Percentiles rank a stretch among this genome's conserved stretches.
These are phyloP conservation scores for Patellifolia procumbens DNA, from an alignment of 179 eudicot species.

Conservation along the genomic window DNA sequence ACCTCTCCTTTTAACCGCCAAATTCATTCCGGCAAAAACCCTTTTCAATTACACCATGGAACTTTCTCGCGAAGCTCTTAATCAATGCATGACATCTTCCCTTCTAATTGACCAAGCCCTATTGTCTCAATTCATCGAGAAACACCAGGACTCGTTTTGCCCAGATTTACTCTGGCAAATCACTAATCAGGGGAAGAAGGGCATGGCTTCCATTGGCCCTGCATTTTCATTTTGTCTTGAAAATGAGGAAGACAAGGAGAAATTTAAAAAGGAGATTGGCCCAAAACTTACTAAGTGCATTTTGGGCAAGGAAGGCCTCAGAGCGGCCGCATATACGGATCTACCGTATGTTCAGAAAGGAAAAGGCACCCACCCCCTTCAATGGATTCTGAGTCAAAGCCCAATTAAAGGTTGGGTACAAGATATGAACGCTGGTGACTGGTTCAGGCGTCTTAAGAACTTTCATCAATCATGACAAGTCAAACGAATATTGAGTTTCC, in stretches of 20 bases:
- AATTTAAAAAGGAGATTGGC: no score
- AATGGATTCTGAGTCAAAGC: constrained; percentile 3
- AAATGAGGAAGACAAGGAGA: background rate
- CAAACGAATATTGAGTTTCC: background rate
- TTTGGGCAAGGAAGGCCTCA: no score
- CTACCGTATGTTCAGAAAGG: no score
- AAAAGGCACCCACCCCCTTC: constrained; percentile 42
- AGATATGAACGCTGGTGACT: background rate
- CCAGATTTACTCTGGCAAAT: background rate
- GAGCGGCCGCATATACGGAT: no score
- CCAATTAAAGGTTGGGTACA: background rate
- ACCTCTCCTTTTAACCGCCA: no score
- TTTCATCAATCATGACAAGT: no score
- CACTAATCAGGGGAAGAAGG: background rate
- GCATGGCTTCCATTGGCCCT: background rate
- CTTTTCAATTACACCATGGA: background rate
- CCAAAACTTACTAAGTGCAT: no score
- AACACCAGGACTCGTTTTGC: background rate
- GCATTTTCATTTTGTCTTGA: background rate
- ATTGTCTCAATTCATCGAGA: background rate
- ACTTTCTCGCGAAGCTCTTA: background rate
- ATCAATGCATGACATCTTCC: background rate
- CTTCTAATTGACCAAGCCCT: background rate
- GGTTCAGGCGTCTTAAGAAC: background rate
- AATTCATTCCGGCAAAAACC: no score